Evolutionary conservation across 2,329 filamentous ascomycete species (phyloP), one percentile per base, ranked within the genome.

Genomic region (Pseudocercospora fuligena): DNA sequence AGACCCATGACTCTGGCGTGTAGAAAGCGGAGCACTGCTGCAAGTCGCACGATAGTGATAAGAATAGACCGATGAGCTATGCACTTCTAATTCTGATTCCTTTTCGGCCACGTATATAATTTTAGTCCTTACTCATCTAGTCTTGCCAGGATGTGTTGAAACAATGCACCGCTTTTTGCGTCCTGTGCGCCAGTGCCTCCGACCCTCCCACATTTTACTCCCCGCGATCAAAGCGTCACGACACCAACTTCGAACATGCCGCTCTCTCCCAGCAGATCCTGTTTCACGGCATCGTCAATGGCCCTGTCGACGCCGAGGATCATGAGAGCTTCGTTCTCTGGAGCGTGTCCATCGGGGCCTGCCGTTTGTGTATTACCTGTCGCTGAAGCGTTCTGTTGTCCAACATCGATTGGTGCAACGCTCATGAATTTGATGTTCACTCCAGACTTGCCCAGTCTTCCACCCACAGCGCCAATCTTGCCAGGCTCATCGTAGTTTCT

Each of bases 371-470:
- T 60, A 31, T 25, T 5, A 11, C 9, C 6, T 21, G 36, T 60
- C 66, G 53, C 33, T 70, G 67, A 7, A 68, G 53, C 49, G 7
- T 21, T 9, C 23, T 27, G 33, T 65, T 64, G 27, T n/a, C 51
- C 68, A 62, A 47, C 36, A 64, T 84, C 83, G 68, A 91, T 76
- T 8, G 85, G 85, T 57, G 86, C 85, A 0, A 94, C 92, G 74
- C 87, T 89, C 92, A 94, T 95, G 76, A 90, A 93, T 54, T 86
- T 86, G 77, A 94, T 92, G 74, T 95, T 95, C 61, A 95, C 88
- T 0, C 87, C 88, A 43, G 90, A 86, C 43, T 84, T 84, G 0
- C 92, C 92, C 27, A 94, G 80, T 60, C 89, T 84, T 65, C 85
- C 89, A 0, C 92, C 92, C 2, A 95, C 92, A 43, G 88, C 88